These are phyloP conservation scores for Globisporangium echinulatum DNA, from an alignment of 352 stramenopile genomes.

Conservation along the genomic window DNA sequence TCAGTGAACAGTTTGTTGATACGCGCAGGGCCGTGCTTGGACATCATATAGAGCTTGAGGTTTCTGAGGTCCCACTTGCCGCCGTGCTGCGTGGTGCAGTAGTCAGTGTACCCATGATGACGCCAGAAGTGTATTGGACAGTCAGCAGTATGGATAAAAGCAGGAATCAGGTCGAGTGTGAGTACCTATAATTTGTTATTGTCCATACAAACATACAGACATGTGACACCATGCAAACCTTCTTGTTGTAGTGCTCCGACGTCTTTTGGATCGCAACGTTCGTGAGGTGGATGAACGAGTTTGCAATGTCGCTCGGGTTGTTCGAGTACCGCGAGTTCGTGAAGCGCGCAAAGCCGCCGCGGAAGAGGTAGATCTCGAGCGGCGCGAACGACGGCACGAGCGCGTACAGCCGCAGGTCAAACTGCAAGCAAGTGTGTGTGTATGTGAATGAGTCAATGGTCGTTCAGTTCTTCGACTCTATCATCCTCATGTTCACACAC, in stretches of 20 bases:
- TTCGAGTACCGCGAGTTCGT: slow-evolving; percentile 89
- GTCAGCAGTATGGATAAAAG: too few relatives aligned
- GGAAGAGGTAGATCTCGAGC: slow-evolving; percentile 90
- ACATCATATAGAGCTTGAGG: slow-evolving; percentile 91
- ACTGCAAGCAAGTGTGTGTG: slow-evolving; percentile 24
- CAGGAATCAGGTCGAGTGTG: too few relatives aligned
- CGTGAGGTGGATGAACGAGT: slow-evolving; percentile 92
- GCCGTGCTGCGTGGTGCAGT: slow-evolving; percentile 43
- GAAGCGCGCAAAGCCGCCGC: slow-evolving; percentile 89
- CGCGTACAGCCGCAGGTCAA: slow-evolving; percentile 91
- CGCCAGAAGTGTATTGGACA: neutral
- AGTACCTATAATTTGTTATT: neutral
- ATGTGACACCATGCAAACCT: slow-evolving; percentile 13
- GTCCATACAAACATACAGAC: neutral
- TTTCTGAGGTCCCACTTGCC: slow-evolving; percentile 90
- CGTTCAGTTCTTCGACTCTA: too few relatives aligned
- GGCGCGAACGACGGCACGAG: slow-evolving; percentile 91
- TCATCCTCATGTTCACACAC: neutral
- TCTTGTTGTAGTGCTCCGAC: slow-evolving; percentile 91
- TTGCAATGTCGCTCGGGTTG: slow-evolving; percentile 84
- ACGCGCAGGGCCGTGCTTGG: slow-evolving; percentile 68
- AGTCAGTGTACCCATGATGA: neutral
- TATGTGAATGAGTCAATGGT: too few relatives aligned
- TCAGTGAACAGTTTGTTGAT: slow-evolving; percentile 87
- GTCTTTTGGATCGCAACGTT: slow-evolving; percentile 95